Evolutionary conservation across 1,139 yeast species (phyloP), one percentile per base, ranked within the genome.

Genomic region (Candida tropicalis): DNA sequence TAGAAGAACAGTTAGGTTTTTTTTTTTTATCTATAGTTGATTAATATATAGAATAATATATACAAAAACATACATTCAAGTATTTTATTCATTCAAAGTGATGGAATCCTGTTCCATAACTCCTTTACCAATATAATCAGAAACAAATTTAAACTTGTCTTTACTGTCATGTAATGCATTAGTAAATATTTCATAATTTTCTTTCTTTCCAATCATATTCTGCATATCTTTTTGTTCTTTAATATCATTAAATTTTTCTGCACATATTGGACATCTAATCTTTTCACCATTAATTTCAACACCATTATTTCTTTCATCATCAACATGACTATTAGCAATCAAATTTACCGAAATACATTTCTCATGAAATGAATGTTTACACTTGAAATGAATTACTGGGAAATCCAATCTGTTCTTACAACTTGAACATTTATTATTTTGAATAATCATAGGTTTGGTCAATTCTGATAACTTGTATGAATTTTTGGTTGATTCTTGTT

Each of bases 311-410:
- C 16, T 25, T 13, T 18, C 34, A 10, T 15, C 23, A 10, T 18
- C 16, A 8, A 12, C 16, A 12, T 31, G 23, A 18, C 25, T 18
- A 12, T 18, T 22, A 8, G 62, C 56, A 43, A 68, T 57, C 25
- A 62, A 53, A 46, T 60, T 64, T 38, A 82, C 83, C 40, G 75
- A 73, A 17, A 93, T 63, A 57, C 99, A 95, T 41, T 87, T 72
- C 53, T 86, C 89, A 59, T 93, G 99, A 58, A 81, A 90, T 3
- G 95, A 82, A 57, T 93, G 99, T 42, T 78, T 78, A 66, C 99
- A 93, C 48, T 83, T 81, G 68, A 91, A 95, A 56, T 88, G 96
- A 1, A 87, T 78, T 7, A 85, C 77, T 0, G 98, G 98, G 42
- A 84, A 74, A 47, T 89, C 96, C 25, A 93, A 66, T 20, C 80